These are phyloP conservation scores for Schoenoplectus tabernaemontani DNA, from an alignment of 202 grass and related monocot species.

Conservation along the genomic window DNA sequence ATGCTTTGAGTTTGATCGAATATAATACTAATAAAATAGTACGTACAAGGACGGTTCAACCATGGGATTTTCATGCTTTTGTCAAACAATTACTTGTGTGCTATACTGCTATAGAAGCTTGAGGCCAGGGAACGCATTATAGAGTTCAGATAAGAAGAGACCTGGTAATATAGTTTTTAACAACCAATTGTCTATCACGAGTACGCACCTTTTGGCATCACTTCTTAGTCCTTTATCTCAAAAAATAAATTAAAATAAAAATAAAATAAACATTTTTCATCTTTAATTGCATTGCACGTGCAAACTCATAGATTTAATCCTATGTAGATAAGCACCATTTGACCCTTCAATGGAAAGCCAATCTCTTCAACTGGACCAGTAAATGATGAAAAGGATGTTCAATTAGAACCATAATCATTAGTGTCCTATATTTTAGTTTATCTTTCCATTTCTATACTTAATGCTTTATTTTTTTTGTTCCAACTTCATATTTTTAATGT, in stretches of 20 bases:
- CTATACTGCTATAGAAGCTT: not conserved
- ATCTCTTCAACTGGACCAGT: not conserved
- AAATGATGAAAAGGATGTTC: not conserved
- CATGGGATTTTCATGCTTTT: not conserved
- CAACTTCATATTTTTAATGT: not conserved
- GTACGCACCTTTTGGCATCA: not conserved
- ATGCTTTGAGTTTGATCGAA: not conserved
- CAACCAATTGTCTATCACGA: not conserved
- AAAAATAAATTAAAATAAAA: too few relatives aligned
- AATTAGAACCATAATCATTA: not conserved
- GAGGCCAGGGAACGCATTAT: not conserved
- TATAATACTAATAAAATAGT: not conserved
- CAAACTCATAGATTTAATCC: not conserved
- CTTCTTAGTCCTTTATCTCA: not conserved
- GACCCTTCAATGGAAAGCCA: too few relatives aligned
- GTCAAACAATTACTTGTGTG: not conserved
- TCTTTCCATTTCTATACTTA: not conserved
- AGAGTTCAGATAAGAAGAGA: slow-evolving; percentile 7
- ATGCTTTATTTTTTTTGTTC: not conserved
- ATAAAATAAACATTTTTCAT: too few relatives aligned
- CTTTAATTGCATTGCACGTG: not conserved
- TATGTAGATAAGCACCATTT: not conserved
- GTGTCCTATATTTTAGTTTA: not conserved
- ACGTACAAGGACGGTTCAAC: not conserved
- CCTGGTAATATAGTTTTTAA: not conserved